Conservation (phyloP, 2,329 filamentous ascomycete species). For the Phialophora tarda region DNA sequence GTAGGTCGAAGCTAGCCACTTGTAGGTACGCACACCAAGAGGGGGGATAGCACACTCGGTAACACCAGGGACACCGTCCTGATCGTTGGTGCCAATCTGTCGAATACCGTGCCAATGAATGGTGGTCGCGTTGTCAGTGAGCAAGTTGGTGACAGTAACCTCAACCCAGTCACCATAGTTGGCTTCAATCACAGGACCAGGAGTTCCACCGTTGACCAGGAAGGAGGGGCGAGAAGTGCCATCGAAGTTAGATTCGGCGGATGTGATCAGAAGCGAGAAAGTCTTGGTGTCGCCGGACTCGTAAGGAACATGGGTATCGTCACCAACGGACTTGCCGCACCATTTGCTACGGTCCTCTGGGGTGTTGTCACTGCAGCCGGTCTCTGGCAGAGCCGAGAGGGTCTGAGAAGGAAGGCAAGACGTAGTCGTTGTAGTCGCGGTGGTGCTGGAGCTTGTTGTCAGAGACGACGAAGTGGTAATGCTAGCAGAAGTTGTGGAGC, state of each 20-base stretch:
- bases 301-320: conserved; percentile 28
- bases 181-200: conserved; percentile 69
- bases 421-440: conserved; percentile 3
- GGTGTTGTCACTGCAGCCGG: conserved; percentile 30
- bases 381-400: conserved; percentile 17
- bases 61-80: conserved; percentile 63
- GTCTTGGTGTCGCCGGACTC: conserved; percentile 30
- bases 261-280: conserved; percentile 31
- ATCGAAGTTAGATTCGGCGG: conserved; percentile 26
- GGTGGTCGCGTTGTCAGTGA: conserved; percentile 64
- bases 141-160: conserved; percentile 62
- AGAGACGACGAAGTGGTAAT: conserved; percentile 5
- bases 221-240: conserved; percentile 58
- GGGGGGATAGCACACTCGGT: conserved; percentile 61
- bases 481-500: background rate
- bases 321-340: conserved; percentile 32
- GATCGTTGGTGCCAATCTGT: conserved; percentile 60
- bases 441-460: conserved; percentile 7
- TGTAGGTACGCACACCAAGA: conserved; percentile 60
- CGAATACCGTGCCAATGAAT: conserved; percentile 70
- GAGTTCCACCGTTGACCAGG: conserved; percentile 70
- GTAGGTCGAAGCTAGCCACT: conserved; percentile 52
- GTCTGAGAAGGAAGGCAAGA: conserved; percentile 20
- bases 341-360: conserved; percentile 29
- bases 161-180: conserved; percentile 65